These are phyloP conservation scores for Trametes elegans DNA, from an alignment of 768 basidiomycete genomes.

Conservation along the genomic window DNA sequence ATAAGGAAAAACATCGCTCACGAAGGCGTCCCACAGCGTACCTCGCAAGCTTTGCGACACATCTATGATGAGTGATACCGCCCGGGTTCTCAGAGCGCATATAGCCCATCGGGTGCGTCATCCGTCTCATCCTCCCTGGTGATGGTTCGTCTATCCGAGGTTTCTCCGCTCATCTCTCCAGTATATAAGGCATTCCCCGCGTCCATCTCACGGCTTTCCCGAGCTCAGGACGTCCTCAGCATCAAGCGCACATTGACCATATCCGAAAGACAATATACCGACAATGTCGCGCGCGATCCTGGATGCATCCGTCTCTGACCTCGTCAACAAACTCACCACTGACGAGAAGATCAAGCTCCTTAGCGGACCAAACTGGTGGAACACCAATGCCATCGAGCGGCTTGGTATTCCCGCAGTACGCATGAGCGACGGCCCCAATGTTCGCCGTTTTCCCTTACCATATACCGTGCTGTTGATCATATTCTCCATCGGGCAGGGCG, in stretches of 20 bases:
- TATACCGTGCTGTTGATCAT: conserved; percentile 16
- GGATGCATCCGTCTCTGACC: conserved; percentile 49
- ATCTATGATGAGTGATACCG: neutral
- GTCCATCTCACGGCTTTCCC: neutral
- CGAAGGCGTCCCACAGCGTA: too few species aligned
- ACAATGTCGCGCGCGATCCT: conserved; percentile 45
- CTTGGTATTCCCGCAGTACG: conserved; percentile 65
- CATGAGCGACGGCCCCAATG: conserved; percentile 73
- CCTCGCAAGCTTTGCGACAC: too few species aligned
- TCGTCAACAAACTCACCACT: conserved; percentile 48
- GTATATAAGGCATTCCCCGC: too few species aligned
- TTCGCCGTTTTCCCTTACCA: too few species aligned
- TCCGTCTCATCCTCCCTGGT: neutral
- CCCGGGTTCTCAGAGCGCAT: neutral
- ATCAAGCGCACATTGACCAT: neutral
- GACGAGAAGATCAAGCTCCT: conserved; percentile 66
- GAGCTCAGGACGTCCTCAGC: neutral
- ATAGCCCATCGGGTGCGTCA: conserved; percentile 1
- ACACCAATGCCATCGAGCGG: conserved; percentile 54
- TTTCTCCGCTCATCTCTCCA: conserved; percentile 6
- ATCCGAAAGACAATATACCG: neutral
- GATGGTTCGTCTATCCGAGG: conserved; percentile 9
- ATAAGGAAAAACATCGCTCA: too few species aligned
- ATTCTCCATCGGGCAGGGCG: conserved; percentile 42
- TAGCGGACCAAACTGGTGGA: conserved; percentile 72